A percentile compares a stretch with the other conserved stretches of the same genome.
These are phyloP conservation scores for Phytophthora hibernalis DNA, from an alignment of 352 stramenopile species.

Conservation along the genomic window DNA sequence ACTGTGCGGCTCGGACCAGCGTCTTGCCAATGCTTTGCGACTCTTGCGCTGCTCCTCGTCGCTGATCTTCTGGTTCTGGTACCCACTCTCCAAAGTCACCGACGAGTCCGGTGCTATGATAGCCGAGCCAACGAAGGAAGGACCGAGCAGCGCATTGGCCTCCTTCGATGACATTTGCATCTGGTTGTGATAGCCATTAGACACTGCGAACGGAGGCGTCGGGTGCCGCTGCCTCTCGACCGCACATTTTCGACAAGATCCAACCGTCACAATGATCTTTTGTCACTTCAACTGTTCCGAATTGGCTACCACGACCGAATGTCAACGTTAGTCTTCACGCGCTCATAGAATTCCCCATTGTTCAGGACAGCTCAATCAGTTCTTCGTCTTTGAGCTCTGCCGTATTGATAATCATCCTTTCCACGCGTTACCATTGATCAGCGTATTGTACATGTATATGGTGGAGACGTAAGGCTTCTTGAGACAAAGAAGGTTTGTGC, in stretches of 20 bases:
- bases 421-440: no score
- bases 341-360: no score
- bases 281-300: no score
- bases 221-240: background rate
- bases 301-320: no score
- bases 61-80: slow-evolving; percentile 14
- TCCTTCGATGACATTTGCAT: slow-evolving; percentile 27
- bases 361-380: no score
- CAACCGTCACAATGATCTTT: no score
- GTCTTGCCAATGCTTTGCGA: slow-evolving; percentile 43
- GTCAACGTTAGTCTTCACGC: no score
- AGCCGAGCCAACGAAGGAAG: slow-evolving; percentile 16
- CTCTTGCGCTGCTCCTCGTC: slow-evolving; percentile 40
- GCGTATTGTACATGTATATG: no score
- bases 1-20: slow-evolving; percentile 51
- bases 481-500: no score
- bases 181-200: background rate
- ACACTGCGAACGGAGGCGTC: slow-evolving; percentile 8
- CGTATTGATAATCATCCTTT: no score
- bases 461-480: no score
- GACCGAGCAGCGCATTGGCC: slow-evolving; percentile 28
- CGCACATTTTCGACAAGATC: slow-evolving; percentile 13
- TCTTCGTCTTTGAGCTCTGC: no score
- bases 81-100: slow-evolving; percentile 32
- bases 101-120: slow-evolving; percentile 15